Evolutionary conservation across 1,139 yeast genomes (phyloP).

Genomic region (Meyerozyma sp.): DNA sequence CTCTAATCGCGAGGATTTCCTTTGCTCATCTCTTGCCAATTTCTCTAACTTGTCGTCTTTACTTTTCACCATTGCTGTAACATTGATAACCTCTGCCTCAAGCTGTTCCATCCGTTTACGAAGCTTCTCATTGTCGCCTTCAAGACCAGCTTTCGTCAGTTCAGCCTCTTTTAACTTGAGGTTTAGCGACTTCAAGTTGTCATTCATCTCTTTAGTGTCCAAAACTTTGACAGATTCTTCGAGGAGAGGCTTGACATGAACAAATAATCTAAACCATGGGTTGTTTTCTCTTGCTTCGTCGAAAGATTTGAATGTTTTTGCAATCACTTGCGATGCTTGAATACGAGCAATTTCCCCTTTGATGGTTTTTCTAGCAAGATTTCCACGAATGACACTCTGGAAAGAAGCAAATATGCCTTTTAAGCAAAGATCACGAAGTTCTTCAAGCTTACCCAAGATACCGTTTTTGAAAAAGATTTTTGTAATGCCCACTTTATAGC

Average conservation of each 20-base stretch:
- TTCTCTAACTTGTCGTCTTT: constrained; percentile 21
- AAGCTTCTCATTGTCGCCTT: constrained; percentile 15
- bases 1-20: constrained; percentile 6
- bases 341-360: constrained; percentile 49
- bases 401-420: constrained; percentile 52
- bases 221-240: constrained; percentile 59
- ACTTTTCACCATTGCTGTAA: constrained; percentile 21
- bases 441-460: constrained; percentile 81
- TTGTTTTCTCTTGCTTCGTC: constrained; percentile 45
- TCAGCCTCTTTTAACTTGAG: constrained; percentile 36
- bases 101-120: constrained; percentile 46
- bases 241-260: constrained; percentile 70
- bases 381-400: constrained; percentile 69
- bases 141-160: constrained; percentile 13
- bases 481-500: constrained; percentile 75
- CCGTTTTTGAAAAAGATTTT: constrained; percentile 94
- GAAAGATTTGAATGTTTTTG: constrained; percentile 55
- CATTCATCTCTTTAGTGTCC: constrained; percentile 52
- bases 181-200: constrained; percentile 34
- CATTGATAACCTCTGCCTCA: constrained; percentile 33
- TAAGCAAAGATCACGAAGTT: constrained; percentile 63
- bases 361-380: constrained; percentile 48
- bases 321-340: constrained; percentile 69
- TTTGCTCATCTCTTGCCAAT: constrained; percentile 20
- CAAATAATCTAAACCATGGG: constrained; percentile 78